Conservation (phyloP, 129 eudicot species). For the Gnaphalium uliginosum region DNA sequence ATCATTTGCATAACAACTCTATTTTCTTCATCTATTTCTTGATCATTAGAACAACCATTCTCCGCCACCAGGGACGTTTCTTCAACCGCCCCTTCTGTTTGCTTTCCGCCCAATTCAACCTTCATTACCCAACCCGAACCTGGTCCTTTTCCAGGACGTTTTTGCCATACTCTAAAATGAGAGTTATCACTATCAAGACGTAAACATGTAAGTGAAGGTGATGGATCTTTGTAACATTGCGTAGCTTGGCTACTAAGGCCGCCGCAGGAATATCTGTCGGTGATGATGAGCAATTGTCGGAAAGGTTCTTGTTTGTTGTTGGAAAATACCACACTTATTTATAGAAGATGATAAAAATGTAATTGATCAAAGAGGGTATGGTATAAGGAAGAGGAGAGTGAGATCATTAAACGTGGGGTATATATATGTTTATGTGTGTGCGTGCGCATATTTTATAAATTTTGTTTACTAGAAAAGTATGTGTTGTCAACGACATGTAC, state of each 20-base stretch:
- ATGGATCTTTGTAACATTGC: constrained; percentile 64
- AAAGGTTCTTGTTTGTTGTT: constrained; percentile 14
- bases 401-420: constrained; percentile 12
- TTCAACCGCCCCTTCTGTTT: constrained; percentile 17
- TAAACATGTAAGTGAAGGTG: constrained; percentile 68
- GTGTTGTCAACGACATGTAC: too few species aligned
- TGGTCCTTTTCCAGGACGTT: constrained; percentile 58
- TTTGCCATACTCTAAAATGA: constrained; percentile 88
- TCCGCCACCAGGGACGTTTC: constrained; percentile 19
- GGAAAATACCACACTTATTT: constrained; percentile 49
- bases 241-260: constrained; percentile 55
- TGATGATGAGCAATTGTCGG: constrained; percentile 20
- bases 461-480: too few species aligned
- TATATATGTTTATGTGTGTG: background rate
- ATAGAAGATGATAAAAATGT: constrained; percentile 4
- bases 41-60: constrained; percentile 19
- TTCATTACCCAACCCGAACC: constrained; percentile 72
- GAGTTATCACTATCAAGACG: constrained; percentile 68
- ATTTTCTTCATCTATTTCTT: constrained; percentile 43
- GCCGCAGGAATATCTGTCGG: constrained; percentile 36
- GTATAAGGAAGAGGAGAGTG: background rate
- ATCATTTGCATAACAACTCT: constrained; percentile 52
- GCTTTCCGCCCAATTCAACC: constrained; percentile 54
- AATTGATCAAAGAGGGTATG: constrained; percentile 5
- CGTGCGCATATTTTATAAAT: too few species aligned